phyloP scores from a whole-genome alignment of 805 yeast species.

The Ogataea degrootiae region DNA sequence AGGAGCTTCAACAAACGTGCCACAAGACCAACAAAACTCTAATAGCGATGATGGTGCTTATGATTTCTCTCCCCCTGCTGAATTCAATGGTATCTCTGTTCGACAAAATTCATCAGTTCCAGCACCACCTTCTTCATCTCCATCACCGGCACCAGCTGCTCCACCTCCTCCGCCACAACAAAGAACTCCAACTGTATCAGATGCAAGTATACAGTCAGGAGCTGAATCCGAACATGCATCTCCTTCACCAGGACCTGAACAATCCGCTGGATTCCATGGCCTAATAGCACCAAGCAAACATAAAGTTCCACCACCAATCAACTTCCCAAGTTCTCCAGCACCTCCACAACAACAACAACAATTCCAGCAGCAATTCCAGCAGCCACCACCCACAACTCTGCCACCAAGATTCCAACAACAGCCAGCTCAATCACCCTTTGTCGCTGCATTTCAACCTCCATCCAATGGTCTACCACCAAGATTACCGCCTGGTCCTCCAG shows the following conservation, averaged over 20 bases:
- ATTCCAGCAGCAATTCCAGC: constrained; percentile 3
- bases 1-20: constrained; percentile 11
- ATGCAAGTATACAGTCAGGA: not conserved
- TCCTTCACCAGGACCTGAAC: constrained; percentile 11
- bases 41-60: constrained; percentile 8
- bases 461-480: constrained; percentile 11
- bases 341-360: constrained; percentile 6
- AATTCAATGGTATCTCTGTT: constrained; percentile 3
- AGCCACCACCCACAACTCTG: constrained; percentile 2
- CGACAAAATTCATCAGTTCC: constrained; percentile 4
- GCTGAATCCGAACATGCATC: constrained; percentile 13
- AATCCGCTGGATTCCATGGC: constrained; percentile 29
- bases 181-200: constrained; percentile 1
- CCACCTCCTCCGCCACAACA: constrained; percentile 6
- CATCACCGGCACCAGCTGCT: constrained; percentile 1
- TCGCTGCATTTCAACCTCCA: constrained; percentile 23
- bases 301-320: constrained; percentile 15
- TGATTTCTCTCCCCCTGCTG: constrained; percentile 20
- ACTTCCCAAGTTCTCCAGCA: constrained; percentile 1
- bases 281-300: constrained; percentile 22
- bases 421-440: constrained; percentile 7
- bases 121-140: not conserved
- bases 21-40: constrained; percentile 4
- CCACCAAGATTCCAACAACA: not conserved
- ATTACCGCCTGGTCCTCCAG: constrained; percentile 25